These are phyloP conservation scores for Penicillium lividum DNA, from an alignment of 495 filamentous ascomycete genomes.

Conservation along the genomic window DNA sequence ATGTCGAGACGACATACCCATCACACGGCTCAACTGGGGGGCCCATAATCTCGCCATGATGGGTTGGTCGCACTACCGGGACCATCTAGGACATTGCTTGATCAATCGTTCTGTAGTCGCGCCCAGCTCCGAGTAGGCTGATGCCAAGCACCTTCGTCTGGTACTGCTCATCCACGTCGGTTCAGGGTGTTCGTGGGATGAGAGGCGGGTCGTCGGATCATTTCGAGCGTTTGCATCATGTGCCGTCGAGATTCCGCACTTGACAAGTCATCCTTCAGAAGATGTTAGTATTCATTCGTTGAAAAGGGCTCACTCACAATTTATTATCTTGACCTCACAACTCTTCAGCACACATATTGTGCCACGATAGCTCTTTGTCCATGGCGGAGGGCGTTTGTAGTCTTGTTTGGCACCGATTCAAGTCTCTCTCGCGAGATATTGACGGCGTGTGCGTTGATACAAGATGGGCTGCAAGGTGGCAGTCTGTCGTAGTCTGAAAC, in stretches of 20 bases:
- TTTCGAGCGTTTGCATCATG: no score
- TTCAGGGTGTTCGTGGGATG: no score
- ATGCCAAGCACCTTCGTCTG: conserved; percentile 1
- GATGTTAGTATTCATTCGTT: no score
- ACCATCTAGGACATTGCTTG: neutral
- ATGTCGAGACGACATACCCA: no score
- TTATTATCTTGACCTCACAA: neutral
- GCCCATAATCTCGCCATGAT: no score
- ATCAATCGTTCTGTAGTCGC: conserved; percentile 3
- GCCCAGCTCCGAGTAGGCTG: conserved; percentile 2
- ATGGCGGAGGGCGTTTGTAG: neutral
- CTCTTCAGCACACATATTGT: neutral
- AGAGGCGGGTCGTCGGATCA: no score
- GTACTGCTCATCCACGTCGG: no score
- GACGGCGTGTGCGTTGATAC: neutral
- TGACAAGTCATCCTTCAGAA: no score
- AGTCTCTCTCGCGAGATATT: neutral
- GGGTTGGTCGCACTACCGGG: no score
- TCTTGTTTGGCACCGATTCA: neutral
- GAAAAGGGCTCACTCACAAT: no score
- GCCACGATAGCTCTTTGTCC: conserved; percentile 1
- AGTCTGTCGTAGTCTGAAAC: neutral
- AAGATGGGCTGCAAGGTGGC: conserved; percentile 1
- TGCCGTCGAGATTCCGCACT: no score
- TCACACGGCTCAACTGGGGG: no score